Base-by-base conservation (phyloP, 257 asterid species). In the Datura wrightii region DNA sequence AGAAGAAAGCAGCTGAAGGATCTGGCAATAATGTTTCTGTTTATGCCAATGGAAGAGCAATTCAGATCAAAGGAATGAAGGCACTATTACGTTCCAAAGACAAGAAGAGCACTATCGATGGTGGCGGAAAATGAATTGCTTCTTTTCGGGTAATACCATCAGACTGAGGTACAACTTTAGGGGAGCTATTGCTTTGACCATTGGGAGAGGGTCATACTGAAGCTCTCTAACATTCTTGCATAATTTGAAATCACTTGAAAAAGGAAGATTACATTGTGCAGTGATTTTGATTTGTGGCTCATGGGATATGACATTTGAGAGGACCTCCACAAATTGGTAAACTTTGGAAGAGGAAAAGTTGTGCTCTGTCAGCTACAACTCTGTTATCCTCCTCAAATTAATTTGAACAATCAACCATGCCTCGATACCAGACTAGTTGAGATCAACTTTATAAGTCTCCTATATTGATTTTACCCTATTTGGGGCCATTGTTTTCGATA, bases 1-100 rank as follows among this genome's bases (percentile, higher is more conserved):
- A 44, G 81, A 83, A 82, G 87, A 41, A 50, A 24, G n/a, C 42
- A 76, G 34, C 71, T n/a, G 81, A 79, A 81, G 53, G 60, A 71
- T 10, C 18, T 71, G 79, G 9, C 39, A 10, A 8, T 13, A 11
- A 31, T 71, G 39, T 44, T 70, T 46, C 13, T 42, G 79, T 44
- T 71, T n/a, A 44, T 44, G 79, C 56, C 79, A n/a, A 71, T 70
- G 18, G 13, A 70, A 70, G 37, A 42, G 79, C 54, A 70, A 42
- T 42, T 69, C 79, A 42, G 16, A 42, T 18, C 79, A 10, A n/a
- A 34, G 44, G 71, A 63, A 5, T 63, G 44, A 46, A 71, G 56
- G 4, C 41, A 46, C 6, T 72, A n/a, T 6, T 11, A 46, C 58
- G 19, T 72, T 72, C 80, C 41, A 72, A 5, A 46, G 50, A 71